These are phyloP conservation scores for Cordyceps militaris DNA, from an alignment of 2,329 filamentous ascomycete genomes.

Conservation along the genomic window DNA sequence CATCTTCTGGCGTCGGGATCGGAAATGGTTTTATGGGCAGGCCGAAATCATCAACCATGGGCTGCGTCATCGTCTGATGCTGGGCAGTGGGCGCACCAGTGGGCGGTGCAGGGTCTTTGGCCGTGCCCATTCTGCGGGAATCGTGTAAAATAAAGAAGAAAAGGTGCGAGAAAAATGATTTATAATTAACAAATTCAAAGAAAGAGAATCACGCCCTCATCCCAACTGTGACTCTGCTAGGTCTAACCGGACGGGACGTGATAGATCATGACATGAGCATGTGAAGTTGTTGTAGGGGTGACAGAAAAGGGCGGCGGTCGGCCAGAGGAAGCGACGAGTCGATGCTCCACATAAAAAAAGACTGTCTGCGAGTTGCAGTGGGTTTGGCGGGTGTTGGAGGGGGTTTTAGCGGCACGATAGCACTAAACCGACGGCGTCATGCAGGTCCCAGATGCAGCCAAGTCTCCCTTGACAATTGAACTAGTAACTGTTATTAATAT, in stretches of 20 bases:
- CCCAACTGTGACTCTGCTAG: conserved; percentile 16
- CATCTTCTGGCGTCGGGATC: conserved; percentile 9
- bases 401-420: neutral
- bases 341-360: conserved; percentile 2
- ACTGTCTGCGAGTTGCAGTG: neutral
- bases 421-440: neutral
- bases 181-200: neutral
- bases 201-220: conserved; percentile 20
- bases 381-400: neutral
- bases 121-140: conserved; percentile 18
- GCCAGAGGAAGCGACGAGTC: neutral
- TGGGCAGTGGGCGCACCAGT: conserved; percentile 21
- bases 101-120: conserved; percentile 21
- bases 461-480: no score
- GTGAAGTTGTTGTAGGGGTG: neutral
- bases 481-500: no score
- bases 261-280: conserved; percentile 10
- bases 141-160: conserved; percentile 13
- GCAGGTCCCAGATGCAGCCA: conserved; percentile 6
- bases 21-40: conserved; percentile 50
- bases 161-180: neutral
- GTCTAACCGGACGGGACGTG: conserved; percentile 11
- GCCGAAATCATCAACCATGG: conserved; percentile 62
- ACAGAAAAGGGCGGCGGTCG: conserved; percentile 9
- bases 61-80: conserved; percentile 6